Conservation (phyloP, 2,329 filamentous ascomycete genomes). For the Fusarium caatingaense region DNA sequence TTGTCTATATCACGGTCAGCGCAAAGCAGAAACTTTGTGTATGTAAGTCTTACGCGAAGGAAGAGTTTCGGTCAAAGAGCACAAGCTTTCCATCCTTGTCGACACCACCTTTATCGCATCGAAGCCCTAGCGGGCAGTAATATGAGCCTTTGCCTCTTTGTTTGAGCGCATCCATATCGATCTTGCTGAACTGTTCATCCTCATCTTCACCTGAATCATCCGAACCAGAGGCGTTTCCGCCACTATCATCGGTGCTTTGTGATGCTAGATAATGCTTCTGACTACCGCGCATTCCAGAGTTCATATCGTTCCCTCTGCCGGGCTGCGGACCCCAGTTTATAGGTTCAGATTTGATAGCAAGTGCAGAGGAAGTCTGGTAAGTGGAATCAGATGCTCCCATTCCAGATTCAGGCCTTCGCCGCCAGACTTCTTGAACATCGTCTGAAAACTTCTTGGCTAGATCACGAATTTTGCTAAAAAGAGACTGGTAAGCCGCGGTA, state of each 20-base stretch:
- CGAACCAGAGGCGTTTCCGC: constrained; percentile 43
- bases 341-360: constrained; percentile 41
- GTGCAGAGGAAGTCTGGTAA: constrained; percentile 42
- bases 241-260: constrained; percentile 29
- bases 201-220: constrained; percentile 50
- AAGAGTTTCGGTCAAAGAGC: constrained; percentile 57
- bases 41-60: constrained; percentile 51
- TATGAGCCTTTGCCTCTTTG: constrained; percentile 56
- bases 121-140: constrained; percentile 50
- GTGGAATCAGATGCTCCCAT: constrained; percentile 17
- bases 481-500: constrained; percentile 23
- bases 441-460: constrained; percentile 50
- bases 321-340: constrained; percentile 30
- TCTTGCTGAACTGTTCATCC: constrained; percentile 51
- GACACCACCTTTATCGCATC: constrained; percentile 56
- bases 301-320: constrained; percentile 33
- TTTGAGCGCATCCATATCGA: constrained; percentile 55
- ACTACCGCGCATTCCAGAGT: constrained; percentile 35
- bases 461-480: constrained; percentile 50
- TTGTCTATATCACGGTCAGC: constrained; percentile 50
- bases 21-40: constrained; percentile 10
- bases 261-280: constrained; percentile 43
- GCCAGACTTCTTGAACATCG: constrained; percentile 51
- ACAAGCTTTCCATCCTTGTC: constrained; percentile 54
- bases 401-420: constrained; percentile 31